Evolutionary conservation across 108 stramenopile genomes (phyloP), one percentile per base, ranked within the genome.

Genomic region (Seminavis robusta): DNA sequence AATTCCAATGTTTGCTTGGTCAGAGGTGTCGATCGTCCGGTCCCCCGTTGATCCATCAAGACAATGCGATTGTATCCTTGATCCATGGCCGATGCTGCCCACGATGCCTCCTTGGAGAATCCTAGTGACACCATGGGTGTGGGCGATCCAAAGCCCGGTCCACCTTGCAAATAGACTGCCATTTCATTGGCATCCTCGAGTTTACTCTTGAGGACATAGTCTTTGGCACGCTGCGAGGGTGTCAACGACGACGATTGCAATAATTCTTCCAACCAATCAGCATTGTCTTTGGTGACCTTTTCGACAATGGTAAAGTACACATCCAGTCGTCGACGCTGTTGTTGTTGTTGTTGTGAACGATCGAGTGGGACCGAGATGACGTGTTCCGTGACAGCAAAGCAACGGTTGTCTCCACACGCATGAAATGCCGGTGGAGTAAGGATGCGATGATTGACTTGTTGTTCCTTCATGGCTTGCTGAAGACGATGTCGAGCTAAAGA

Each of bases 21-120:
- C 33, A 94, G 69, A 8, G 93, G 79, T 29, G 83, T 64, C 23
- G 90, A 92, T 37, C 59, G 45, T 0, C 96, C 96, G 4, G 96
- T 97, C 6, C 96, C 96, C 39, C 96, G 80, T 65, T 97, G 96
- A 79, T 97, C 96, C 90, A 97, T 84, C 33, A 97, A 41, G 2
- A 97, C 73, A 10, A 95, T 59, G 6, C 83, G 81, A 40, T 71
- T 52, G 40, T 73, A 85, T n/a, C n/a, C n/a, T 40, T 76, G 64
- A 6, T 60, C 32, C 41, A 95, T 58, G 24, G 84, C 92, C 41
- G 71, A 50, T 19, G 73, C 79, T 4, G 81, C 88, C 92, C 94
- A 95, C 34, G 65, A 63, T 15, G 72, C 73, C 0, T 51, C 61
- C 17, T 59, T 59, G 37, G 65, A 34, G 15, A 86, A 74, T 8